These are phyloP conservation scores for Rhododendron griersonianum DNA, from an alignment of 148 eudicot species.

Conservation along the genomic window DNA sequence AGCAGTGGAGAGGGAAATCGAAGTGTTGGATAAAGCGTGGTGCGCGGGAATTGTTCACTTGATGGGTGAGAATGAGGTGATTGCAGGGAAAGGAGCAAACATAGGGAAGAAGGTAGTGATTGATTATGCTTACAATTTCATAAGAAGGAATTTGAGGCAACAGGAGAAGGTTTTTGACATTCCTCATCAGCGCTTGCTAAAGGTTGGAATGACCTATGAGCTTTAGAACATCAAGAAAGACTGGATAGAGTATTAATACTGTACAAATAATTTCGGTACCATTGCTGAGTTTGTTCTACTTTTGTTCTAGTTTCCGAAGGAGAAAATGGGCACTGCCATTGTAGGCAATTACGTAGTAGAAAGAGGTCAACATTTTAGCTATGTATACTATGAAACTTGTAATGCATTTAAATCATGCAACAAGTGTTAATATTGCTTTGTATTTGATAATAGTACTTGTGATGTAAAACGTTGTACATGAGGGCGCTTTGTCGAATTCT, in stretches of 20 bases:
- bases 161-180: conserved; percentile 25
- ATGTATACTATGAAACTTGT: background rate
- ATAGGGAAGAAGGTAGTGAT: conserved; percentile 26
- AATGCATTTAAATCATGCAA: background rate
- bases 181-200: conserved; percentile 26
- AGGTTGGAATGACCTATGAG: conserved; percentile 51
- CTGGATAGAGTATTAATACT: background rate
- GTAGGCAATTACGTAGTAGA: background rate
- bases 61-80: conserved; percentile 39
- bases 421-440: background rate
- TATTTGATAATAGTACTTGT: background rate
- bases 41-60: conserved; percentile 34
- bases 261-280: background rate
- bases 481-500: background rate
- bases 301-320: background rate
- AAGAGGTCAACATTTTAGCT: background rate
- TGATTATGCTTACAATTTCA: conserved; percentile 28
- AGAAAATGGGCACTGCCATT: background rate
- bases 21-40: conserved; percentile 23
- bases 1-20: conserved; percentile 24
- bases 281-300: background rate
- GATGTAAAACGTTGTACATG: too few relatives aligned
- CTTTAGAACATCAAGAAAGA: conserved; percentile 11
- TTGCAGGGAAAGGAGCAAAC: conserved; percentile 19
- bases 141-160: conserved; percentile 25